Evolutionary conservation across 1,284 basidiomycete genomes (phyloP).

Genomic region (Papiliotrema terrestris): DNA sequence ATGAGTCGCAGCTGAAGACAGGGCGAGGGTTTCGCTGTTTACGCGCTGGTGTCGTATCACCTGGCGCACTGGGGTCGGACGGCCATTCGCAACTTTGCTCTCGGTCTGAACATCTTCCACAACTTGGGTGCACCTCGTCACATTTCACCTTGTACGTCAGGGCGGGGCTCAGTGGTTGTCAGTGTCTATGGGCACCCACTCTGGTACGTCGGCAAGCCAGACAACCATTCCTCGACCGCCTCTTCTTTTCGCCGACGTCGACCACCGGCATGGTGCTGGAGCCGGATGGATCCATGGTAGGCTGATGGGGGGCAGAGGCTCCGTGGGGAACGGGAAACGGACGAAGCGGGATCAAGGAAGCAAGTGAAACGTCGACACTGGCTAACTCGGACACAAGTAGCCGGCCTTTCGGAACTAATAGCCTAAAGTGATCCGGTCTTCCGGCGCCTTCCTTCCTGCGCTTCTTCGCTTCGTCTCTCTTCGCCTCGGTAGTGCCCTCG

Average conservation of each 20-base stretch:
- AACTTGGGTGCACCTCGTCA: conserved; percentile 10
- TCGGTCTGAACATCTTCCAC: conserved; percentile 9
- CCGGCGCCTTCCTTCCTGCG: too few species aligned
- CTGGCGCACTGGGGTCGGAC: background rate
- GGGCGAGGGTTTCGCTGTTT: conserved; percentile 9
- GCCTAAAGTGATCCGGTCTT: too few species aligned
- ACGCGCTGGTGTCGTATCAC: background rate
- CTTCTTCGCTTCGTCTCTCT: too few species aligned
- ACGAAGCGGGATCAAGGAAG: too few species aligned
- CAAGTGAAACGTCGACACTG: too few species aligned
- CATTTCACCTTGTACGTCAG: conserved; percentile 13
- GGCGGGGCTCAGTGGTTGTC: background rate
- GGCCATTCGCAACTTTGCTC: conserved; percentile 2
- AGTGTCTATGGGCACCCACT: background rate
- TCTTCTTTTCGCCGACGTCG: background rate
- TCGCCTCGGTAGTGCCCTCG: too few species aligned
- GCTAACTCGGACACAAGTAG: too few species aligned
- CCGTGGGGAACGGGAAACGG: too few species aligned
- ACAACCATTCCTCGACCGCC: background rate
- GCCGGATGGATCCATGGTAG: too few species aligned
- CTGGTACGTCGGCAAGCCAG: background rate
- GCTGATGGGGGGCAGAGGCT: too few species aligned
- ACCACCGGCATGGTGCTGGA: too few species aligned
- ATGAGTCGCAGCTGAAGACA: conserved; percentile 9
- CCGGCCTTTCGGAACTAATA: too few species aligned